Evolutionary conservation across 2,329 filamentous ascomycete genomes (phyloP), one percentile per base, ranked within the genome.

Genomic region (Scopulariopsis brevicaulis): DNA sequence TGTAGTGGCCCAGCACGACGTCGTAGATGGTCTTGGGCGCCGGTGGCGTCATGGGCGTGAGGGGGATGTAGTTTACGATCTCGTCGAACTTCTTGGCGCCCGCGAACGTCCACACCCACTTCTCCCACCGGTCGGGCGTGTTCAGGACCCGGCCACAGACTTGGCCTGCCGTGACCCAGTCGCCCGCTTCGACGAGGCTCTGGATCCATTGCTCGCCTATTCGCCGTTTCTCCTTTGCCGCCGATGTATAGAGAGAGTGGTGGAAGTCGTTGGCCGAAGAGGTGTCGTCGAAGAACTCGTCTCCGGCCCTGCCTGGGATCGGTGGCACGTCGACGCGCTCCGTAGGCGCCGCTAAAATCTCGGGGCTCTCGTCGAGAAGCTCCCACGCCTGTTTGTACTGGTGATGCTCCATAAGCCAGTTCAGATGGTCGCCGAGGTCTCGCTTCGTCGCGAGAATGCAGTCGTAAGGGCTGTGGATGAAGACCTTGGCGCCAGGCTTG

Each of bases 391-490:
- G 82, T 65, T 89, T 82, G 66, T 93, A 96, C 61, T 86, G 85
- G 56, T 89, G 81, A 61, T 86, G 89, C 59, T 93, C 88, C 32
- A 96, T 69, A 15, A 97, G 77, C 93, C 93, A 99, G 8, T 79
- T 76, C 24, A 97, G 75, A 66, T 96, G 91, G 70, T 99, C 94
- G 3, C 84, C 77, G 18, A 96, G 77, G 66, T 96, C 92, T 63
- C 94, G 81, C 68, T 92, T 92, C 2, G 94, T 90, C 0, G 90
- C 90, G 58, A 96, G 75, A n/a, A 97, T 87, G 65, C 92, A 97
- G 71, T 99, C 94, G 67, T 95, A 99, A 0, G 94, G 94, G 65
- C 91, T 96, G 66, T 96, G 91, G 48, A 99, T 90, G 68, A 96
- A 96, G 18, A 99, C 88, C 66, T 97, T 79, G 64, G 79, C 70